Evolutionary conservation across 495 filamentous ascomycete species (phyloP), one percentile per base, ranked within the genome.

Genomic region (Diplogelasinospora grovesii): DNA sequence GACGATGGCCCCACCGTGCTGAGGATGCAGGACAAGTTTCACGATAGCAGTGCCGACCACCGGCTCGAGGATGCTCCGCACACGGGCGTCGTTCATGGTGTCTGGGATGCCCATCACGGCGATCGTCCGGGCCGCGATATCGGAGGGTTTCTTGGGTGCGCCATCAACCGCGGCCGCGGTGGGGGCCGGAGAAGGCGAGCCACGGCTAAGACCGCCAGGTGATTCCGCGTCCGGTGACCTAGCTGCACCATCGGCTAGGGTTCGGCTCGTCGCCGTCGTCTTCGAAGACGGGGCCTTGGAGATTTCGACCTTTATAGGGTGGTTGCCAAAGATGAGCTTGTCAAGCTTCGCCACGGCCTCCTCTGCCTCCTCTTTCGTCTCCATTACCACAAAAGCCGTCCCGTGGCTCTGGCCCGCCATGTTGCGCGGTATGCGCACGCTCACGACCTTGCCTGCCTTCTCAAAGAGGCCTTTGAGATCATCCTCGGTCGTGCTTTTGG

Each of bases 1-100:
- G 29, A 95, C 70, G 36, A 89, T 81, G 8, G 89, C 92, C n/a
- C 92, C 90, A 48, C 81, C 76, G 43, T 92, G 84, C 36, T 86
- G 75, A 2, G 86, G 86, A 26, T 82, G 78, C 2, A 89, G 70
- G 4, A 75, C 66, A 4, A 76, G 55, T 47, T 88, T 89, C 53
- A 82, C 74, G 2, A 74, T 71, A n/a, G n/a, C n/a, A 2, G 70
- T 44, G 23, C 82, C 81, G 24, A 82, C 74, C n/a, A n/a, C n/a
- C 8, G 75, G 72, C 43, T 85, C 81, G 7, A 81, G 74, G 10
- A 73, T 53, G 27, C 77, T 71, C n/a, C 74, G 70, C 20, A 87
- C 70, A 51, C 84, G 83, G 11, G 72, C 69, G 41, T 83, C 80
- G 52, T 83, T 86, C 49, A 86, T 69, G 9, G 81, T 83, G 43